Evolutionary conservation across 2,329 filamentous ascomycete genomes (phyloP).

Genomic region (Cephalotrichum gorgonifer): DNA sequence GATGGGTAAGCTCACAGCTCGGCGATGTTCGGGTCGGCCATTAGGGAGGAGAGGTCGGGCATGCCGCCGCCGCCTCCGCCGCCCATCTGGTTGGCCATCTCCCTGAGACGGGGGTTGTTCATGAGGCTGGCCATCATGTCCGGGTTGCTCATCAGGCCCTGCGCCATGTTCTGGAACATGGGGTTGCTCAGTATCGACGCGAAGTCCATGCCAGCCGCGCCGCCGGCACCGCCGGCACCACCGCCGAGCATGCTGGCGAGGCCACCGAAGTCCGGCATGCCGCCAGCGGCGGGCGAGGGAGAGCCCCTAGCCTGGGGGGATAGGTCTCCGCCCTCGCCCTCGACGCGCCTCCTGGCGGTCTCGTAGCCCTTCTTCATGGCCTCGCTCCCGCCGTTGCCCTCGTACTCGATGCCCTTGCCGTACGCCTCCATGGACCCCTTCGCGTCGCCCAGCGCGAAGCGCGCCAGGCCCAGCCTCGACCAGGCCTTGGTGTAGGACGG

Average conservation of each 20-base stretch:
- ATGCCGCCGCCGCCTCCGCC: slow-evolving; percentile 58
- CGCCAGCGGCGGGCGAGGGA: slow-evolving; percentile 40
- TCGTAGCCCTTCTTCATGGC: slow-evolving; percentile 97
- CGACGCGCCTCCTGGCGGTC: slow-evolving; percentile 79
- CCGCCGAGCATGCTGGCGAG: slow-evolving; percentile 64
- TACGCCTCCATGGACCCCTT: slow-evolving; percentile 93
- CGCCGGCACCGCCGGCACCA: slow-evolving; percentile 49
- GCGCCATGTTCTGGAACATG: slow-evolving; percentile 96
- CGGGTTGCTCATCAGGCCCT: slow-evolving; percentile 95
- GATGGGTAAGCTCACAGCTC: slow-evolving; percentile 63
- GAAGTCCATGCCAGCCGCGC: slow-evolving; percentile 80
- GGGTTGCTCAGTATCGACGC: slow-evolving; percentile 88
- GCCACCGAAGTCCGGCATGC: slow-evolving; percentile 60
- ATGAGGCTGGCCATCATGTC: slow-evolving; percentile 86
- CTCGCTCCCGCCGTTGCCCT: slow-evolving; percentile 88
- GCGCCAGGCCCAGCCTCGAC: slow-evolving; percentile 83
- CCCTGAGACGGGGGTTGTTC: slow-evolving; percentile 79
- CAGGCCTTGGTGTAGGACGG: slow-evolving; percentile 95
- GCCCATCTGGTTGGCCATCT: slow-evolving; percentile 79
- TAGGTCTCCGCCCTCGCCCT: slow-evolving; percentile 52
- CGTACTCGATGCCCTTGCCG: slow-evolving; percentile 80
- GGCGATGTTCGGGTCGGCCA: slow-evolving; percentile 86
- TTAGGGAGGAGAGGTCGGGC: slow-evolving; percentile 76
- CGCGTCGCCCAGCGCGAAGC: slow-evolving; percentile 84
- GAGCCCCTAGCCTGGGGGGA: slow-evolving; percentile 30